Evolutionary conservation across 441 rosid genomes (phyloP), one percentile per base, ranked within the genome.

Genomic region (Adansonia grandidieri): DNA sequence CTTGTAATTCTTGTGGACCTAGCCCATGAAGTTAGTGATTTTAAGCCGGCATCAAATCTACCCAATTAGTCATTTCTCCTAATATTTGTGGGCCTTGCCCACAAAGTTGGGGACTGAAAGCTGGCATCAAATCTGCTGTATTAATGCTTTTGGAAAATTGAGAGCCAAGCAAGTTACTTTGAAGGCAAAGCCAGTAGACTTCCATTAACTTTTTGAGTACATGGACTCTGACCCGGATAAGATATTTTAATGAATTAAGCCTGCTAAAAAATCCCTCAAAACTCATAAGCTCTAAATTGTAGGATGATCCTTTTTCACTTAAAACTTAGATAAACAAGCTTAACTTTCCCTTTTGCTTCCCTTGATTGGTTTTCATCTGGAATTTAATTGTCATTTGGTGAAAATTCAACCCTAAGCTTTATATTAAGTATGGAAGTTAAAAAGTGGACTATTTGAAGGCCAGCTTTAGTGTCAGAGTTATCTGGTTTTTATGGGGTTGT

Each of bases 191-290:
- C 70, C 42, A 7, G 5, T 63, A 65, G 50, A 42, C 50, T 65
- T 65, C 19, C 48, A 65, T 64, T 65, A 40, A 65, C 48, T n/a
- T 65, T 47, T 22, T 42, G 19, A 7, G 70, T 65, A n/a, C 70
- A n/a, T 65, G 24, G 50, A 28, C n/a, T 13, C 6, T 63, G 17
- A 65, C 24, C 70, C 6, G 50, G 47, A 40, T 40, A 37, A 65
- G 50, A 17, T 42, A n/a, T 65, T n/a, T 20, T n/a, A 42, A 65
- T 40, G 70, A 65, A 50, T 65, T 15, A 40, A 65, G 6, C 9
- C 24, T 13, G 15, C 17, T 44, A 19, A 42, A 66, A 42, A 44
- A 5, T 14, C 28, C 71, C 22, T 19, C 11, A 44, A 66, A 66
- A 4, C 51, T 15, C 14, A 1, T 3, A 40, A 15, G 10, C 45